Evolutionary conservation across 2,329 filamentous ascomycete genomes (phyloP), one percentile per base, ranked within the genome.

Genomic region (Coniella lustricola): DNA sequence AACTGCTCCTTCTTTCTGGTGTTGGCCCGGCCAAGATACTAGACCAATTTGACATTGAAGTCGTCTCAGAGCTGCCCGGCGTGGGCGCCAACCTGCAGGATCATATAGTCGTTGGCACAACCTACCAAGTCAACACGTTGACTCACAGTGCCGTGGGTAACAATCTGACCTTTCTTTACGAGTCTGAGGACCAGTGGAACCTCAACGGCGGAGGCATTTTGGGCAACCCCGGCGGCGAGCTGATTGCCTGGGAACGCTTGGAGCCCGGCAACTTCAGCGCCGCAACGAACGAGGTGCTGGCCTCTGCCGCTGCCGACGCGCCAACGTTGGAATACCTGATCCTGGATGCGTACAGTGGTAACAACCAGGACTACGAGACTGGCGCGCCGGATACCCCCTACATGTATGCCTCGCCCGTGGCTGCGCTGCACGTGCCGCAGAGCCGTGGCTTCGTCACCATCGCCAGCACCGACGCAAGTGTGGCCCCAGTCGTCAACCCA

Each of bases 381-480:
- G 25, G 25, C 25, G 25, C 25, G 5, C 25, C 25, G 5, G 25
- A 5, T 10, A 29, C 25, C 5, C 25, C 25, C 5, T 29, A 29
- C 25, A 29, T 29, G 25, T 29, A 29, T 29, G 25, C 25, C 25
- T 29, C 25, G 25, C 25, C 25, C 10, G 25, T 29, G 25, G 60
- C 55, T 1, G 61, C 60, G 0, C 56, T 72, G 1, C 56, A 66
- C 2, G 59, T 65, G 0, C 67, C 69, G 2, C 52, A 60, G 4
- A 70, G 67, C 2, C 63, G 67, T 3, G 70, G 70, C n/a, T 68
- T 57, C 22, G 55, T 73, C 9, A 64, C 62, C 0, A 61, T 73
- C 7, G 40, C 40, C 2, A 66, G 62, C 1, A 29, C 57, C 7
- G 55, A 61, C 46, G 64, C 60, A 7, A 45, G 48, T 0, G 65